These are phyloP conservation scores for Simplicillium sp. DNA, from an alignment of 2,329 filamentous ascomycete genomes.

Conservation along the genomic window DNA sequence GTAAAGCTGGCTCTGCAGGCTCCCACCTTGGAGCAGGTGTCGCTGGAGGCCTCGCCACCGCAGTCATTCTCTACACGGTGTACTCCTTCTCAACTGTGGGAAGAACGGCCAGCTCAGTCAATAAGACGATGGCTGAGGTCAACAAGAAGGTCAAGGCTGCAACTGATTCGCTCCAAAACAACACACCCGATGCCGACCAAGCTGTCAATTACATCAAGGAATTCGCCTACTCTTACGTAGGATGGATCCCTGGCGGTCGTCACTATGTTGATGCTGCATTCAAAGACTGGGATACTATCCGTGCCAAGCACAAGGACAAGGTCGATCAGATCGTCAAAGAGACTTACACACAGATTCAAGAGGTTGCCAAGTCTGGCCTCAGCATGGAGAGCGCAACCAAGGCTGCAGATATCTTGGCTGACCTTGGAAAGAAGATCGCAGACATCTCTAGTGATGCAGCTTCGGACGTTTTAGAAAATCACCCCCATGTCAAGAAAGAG, in stretches of 20 bases:
- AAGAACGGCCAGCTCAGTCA: conserved; percentile 28
- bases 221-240: conserved; percentile 58
- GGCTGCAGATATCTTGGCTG: conserved; percentile 53
- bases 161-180: conserved; percentile 49
- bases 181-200: conserved; percentile 56
- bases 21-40: conserved; percentile 30
- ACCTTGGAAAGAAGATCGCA: conserved; percentile 49
- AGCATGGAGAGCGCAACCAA: conserved; percentile 52
- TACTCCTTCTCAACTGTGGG: conserved; percentile 36
- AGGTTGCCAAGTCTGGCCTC: conserved; percentile 48
- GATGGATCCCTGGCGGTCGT: conserved; percentile 62
- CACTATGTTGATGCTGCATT: conserved; percentile 61
- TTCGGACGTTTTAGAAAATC: conserved; percentile 59
- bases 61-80: conserved; percentile 29
- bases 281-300: conserved; percentile 59
- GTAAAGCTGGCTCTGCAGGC: conserved; percentile 4
- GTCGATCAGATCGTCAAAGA: conserved; percentile 59
- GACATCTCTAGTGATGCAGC: conserved; percentile 54
- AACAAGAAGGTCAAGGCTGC: conserved; percentile 51
- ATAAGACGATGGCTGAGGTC: conserved; percentile 41
- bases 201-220: conserved; percentile 56
- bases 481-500: conserved; percentile 64
- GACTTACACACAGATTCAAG: conserved; percentile 58
- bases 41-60: conserved; percentile 33
- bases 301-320: conserved; percentile 58